These are phyloP conservation scores for Blyttiomyces sp. DNA, from an alignment of 371 early-diverging fungal species.

Conservation along the genomic window DNA sequence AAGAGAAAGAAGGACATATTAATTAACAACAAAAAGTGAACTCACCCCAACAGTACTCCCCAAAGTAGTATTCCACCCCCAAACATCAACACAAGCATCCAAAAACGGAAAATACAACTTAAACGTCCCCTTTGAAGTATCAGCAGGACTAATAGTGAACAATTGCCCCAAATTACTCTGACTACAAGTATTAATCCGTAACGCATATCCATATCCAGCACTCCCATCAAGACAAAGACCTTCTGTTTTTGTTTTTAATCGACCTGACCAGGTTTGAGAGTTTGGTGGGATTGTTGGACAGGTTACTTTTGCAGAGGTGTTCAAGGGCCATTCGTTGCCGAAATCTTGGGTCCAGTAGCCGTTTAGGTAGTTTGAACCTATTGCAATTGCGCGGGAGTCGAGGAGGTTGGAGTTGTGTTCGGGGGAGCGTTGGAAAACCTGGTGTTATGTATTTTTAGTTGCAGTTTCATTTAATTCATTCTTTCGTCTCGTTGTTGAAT, in stretches of 20 bases:
- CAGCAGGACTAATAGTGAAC: slow-evolving; percentile 1
- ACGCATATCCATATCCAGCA: background rate
- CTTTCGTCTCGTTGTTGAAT: too few relatives aligned
- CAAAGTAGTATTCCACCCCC: background rate
- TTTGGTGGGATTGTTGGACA: slow-evolving; percentile 3
- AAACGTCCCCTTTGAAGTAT: background rate
- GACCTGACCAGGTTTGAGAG: background rate
- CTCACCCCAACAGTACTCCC: slow-evolving; percentile 4
- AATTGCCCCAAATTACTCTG: background rate
- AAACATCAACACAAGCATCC: slow-evolving; percentile 7
- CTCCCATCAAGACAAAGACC: slow-evolving; percentile 2
- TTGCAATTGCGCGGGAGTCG: background rate
- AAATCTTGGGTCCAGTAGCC: slow-evolving; percentile 17
- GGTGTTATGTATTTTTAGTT: too few relatives aligned
- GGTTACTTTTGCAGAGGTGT: background rate
- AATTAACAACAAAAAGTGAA: background rate
- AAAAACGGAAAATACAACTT: background rate
- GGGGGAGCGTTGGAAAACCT: slow-evolving; percentile 2
- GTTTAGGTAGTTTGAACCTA: slow-evolving; percentile 4
- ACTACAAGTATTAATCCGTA: background rate
- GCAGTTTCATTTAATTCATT: too few relatives aligned
- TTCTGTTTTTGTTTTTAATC: background rate
- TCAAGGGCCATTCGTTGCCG: background rate
- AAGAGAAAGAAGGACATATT: background rate
- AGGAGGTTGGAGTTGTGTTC: slow-evolving; percentile 12